Evolutionary conservation across 192 early-diverging fungal species (phyloP), one percentile per base, ranked within the genome.

Genomic region (Coemansia sp.): DNA sequence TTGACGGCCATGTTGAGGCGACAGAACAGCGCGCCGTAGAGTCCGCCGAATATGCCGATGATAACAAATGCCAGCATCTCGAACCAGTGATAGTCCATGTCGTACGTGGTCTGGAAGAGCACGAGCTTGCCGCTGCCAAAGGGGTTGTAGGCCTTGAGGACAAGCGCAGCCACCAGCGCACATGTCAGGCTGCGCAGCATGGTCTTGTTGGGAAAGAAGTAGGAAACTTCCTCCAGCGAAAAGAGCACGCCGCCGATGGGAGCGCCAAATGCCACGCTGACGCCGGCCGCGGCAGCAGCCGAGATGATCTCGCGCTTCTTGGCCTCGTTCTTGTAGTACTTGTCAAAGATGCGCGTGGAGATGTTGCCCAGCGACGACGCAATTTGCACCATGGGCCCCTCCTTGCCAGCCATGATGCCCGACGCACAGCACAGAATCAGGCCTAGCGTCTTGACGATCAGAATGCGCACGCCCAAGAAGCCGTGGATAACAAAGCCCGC

Each of bases 181-280:
- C 87, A 92, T 36, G 92, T 86, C 58, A 86, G 87, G 47, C 87
- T 88, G 58, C 89, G 84, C 24, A 91, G 80, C 86, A 93, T 88
- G 25, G 78, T 80, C 71, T 80, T 80, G 64, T 84, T 77, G 20
- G 78, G 75, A 60, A 87, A 96, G 62, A 91, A 94, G 64, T 95
- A 96, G 47, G 89, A 91, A 59, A 96, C 91, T 65, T 96, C 94
- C 68, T 98, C 97, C 20, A 98, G 79, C 29, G 92, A 92, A 68
- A 97, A 96, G 58, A 98, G 79, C 14, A 98, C 96, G 4, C 96
- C 96, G 39, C 97, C 97, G 65, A 98, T 96, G 0, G 97, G 97
- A 1, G 96, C 93, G 24, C 96, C 97, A 80, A 98, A 98, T 0
- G 97, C 97, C 20, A 96, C 94, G 27, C 93, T 90, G 9, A 98